A percentile compares a stretch with the other conserved stretches of the same genome.
Conservation (phyloP, 768 basidiomycete genomes). For the Pulveroboletus sp. region DNA sequence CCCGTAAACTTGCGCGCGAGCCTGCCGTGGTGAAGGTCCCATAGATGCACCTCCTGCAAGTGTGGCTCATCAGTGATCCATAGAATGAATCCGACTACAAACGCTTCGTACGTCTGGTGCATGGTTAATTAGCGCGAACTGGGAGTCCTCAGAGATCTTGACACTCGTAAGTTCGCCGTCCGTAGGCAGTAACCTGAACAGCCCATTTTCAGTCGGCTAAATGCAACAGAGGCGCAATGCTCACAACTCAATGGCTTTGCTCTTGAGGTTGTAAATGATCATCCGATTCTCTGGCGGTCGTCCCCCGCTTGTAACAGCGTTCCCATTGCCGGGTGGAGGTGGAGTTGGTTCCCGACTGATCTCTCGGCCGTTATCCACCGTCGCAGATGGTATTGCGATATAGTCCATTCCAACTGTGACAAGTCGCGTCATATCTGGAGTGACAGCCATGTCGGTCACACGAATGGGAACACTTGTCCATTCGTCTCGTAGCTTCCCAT, state of each 20-base stretch:
- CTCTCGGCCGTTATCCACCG: constrained; percentile 21
- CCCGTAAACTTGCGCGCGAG: constrained; percentile 81
- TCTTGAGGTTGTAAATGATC: constrained; percentile 71
- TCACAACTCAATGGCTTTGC: constrained; percentile 65
- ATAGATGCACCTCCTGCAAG: constrained; percentile 83
- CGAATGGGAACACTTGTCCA: constrained; percentile 75
- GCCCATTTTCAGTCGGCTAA: constrained; percentile 5
- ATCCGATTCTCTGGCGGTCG: constrained; percentile 54
- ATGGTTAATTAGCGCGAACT: constrained; percentile 81
- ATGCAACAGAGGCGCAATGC: constrained; percentile 30
- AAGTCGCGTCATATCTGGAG: constrained; percentile 78
- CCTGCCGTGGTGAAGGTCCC: constrained; percentile 69
- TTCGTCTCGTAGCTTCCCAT: constrained; percentile 65
- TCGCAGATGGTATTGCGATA: constrained; percentile 21
- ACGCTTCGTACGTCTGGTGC: constrained; percentile 69
- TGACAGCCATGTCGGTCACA: constrained; percentile 80
- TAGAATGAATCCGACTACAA: neutral
- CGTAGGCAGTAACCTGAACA: constrained; percentile 54
- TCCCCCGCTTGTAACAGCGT: constrained; percentile 32
- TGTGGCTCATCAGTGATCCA: constrained; percentile 9
- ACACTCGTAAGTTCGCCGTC: constrained; percentile 87
- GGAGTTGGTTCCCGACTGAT: constrained; percentile 36
- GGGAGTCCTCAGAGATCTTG: constrained; percentile 80
- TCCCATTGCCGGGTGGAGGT: constrained; percentile 31
- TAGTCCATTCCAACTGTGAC: constrained; percentile 79